Conservation (phyloP, 441 rosid genomes). For the Adansonia rubrostipa region DNA sequence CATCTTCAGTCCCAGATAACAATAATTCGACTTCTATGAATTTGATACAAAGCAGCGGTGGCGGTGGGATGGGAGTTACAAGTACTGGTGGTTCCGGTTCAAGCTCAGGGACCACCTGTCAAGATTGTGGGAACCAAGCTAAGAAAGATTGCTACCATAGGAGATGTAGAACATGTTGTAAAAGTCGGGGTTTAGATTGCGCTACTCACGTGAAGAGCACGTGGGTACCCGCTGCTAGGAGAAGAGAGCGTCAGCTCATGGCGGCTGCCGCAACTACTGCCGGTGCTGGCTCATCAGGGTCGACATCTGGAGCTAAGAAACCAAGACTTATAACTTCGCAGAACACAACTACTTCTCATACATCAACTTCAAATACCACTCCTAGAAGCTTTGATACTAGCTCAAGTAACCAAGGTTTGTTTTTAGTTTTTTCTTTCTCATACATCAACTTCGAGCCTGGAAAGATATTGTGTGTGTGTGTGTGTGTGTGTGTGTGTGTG, state of each 20-base stretch:
- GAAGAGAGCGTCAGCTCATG: constrained; percentile 87
- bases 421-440: not conserved
- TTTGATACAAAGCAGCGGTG: constrained; percentile 35
- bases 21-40: constrained; percentile 36
- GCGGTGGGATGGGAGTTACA: constrained; percentile 36
- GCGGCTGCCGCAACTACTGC: constrained; percentile 32
- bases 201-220: constrained; percentile 95
- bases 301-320: constrained; percentile 76
- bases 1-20: constrained; percentile 42
- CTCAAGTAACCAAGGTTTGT: constrained; percentile 81
- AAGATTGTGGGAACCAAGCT: constrained; percentile 96
- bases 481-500: too few relatives aligned
- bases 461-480: not conserved
- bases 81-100: constrained; percentile 47
- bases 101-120: constrained; percentile 69
- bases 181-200: constrained; percentile 89
- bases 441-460: too few relatives aligned
- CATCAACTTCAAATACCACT: constrained; percentile 83
- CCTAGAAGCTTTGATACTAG: constrained; percentile 89
- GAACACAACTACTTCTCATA: constrained; percentile 73
- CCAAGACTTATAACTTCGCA: constrained; percentile 69
- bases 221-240: constrained; percentile 89
- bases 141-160: constrained; percentile 86
- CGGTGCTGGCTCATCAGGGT: constrained; percentile 53
- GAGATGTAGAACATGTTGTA: constrained; percentile 93